Percentiles rank a stretch among this genome's conserved stretches.
Evolutionary conservation across 2,329 filamentous ascomycete species (phyloP).

Genomic region (Madurella fahalii): DNA sequence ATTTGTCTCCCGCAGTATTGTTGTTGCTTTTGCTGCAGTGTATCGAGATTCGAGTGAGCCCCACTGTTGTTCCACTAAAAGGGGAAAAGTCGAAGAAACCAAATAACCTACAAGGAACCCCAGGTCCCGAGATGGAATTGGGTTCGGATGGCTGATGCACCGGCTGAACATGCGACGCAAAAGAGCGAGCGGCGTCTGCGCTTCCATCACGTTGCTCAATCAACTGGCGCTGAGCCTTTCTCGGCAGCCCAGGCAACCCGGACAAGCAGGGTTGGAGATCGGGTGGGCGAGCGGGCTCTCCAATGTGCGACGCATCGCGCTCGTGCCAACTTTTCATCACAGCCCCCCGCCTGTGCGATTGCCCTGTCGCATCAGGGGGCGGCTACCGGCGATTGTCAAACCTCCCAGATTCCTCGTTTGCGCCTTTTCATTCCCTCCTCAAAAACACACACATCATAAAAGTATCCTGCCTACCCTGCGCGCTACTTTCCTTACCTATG

Average conservation of each 20-base stretch:
- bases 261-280: background rate
- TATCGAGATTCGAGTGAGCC: too few relatives aligned
- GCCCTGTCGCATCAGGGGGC: conserved; percentile 4
- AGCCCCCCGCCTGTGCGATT: background rate
- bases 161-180: background rate
- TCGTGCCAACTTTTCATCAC: background rate
- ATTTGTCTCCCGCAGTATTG: too few relatives aligned
- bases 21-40: too few relatives aligned
- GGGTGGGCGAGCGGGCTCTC: background rate
- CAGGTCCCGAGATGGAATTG: background rate
- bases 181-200: background rate
- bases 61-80: too few relatives aligned
- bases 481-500: conserved; percentile 1
- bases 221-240: conserved; percentile 1
- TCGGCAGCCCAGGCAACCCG: too few relatives aligned
- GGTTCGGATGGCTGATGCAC: background rate
- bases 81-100: too few relatives aligned
- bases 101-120: background rate
- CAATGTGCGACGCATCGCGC: background rate
- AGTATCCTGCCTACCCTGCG: background rate
- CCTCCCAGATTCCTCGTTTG: conserved; percentile 7
- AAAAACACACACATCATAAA: background rate
- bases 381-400: conserved; percentile 12
- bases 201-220: conserved; percentile 14
- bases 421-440: background rate